These are phyloP conservation scores for Tritrichomonas foetus DNA, from an alignment of 208 protist genomes.

Conservation along the genomic window DNA sequence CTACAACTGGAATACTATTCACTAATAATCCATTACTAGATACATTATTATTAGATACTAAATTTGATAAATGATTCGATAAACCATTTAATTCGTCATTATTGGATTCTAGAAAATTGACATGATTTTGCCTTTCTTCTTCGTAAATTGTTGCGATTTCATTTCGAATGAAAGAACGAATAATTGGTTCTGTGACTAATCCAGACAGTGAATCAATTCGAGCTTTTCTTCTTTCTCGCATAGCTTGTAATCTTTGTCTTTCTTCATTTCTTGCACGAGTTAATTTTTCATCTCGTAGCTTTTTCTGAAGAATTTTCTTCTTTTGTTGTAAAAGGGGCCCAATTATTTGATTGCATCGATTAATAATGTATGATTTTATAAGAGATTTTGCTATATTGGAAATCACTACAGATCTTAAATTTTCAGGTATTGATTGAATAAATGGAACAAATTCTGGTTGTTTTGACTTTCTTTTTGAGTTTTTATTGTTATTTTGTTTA, in stretches of 20 bases:
- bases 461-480: neutral
- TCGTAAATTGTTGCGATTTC: neutral
- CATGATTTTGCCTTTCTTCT: neutral
- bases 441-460: neutral
- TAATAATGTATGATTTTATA: neutral
- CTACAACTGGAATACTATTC: neutral
- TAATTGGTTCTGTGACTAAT: neutral
- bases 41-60: no score
- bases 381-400: neutral
- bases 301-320: neutral
- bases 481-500: neutral
- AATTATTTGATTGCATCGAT: neutral
- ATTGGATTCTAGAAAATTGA: no score
- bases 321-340: neutral
- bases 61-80: no score
- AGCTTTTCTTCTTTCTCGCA: neutral
- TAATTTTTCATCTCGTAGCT: neutral
- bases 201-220: neutral
- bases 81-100: no score
- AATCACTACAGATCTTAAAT: neutral
- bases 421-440: neutral
- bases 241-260: neutral
- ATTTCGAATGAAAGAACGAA: neutral
- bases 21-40: no score
- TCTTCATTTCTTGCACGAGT: neutral